Conservation (phyloP, 352 stramenopile genomes). For the Globisporangium cylindrosporum region DNA sequence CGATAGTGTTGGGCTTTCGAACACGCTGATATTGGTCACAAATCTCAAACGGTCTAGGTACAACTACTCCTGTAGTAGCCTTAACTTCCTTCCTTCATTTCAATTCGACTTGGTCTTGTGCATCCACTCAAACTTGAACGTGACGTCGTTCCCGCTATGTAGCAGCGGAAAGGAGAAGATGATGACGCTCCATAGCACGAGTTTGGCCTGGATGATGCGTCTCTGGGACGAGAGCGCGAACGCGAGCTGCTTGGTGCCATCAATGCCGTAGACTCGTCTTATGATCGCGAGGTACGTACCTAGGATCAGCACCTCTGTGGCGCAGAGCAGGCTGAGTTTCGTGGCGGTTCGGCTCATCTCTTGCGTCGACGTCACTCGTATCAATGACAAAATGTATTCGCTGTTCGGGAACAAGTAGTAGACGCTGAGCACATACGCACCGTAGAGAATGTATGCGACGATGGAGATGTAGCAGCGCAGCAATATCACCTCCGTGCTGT, state of each 20-base stretch:
- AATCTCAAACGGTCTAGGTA: too few relatives aligned
- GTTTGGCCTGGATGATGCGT: constrained; percentile 25
- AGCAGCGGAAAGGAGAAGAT: constrained; percentile 30
- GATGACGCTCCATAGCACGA: constrained; percentile 18
- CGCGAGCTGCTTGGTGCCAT: constrained; percentile 23
- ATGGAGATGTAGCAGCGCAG: constrained; percentile 35
- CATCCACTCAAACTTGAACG: constrained; percentile 8
- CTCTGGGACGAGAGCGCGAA: constrained; percentile 27
- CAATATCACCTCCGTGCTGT: constrained; percentile 32
- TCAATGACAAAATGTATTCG: not conserved
- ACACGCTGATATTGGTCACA: too few relatives aligned
- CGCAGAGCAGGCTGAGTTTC: not conserved
- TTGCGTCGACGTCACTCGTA: not conserved
- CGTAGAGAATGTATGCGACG: constrained; percentile 28
- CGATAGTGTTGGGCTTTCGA: too few relatives aligned
- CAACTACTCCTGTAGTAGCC: too few relatives aligned
- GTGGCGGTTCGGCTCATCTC: not conserved
- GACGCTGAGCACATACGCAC: constrained; percentile 9
- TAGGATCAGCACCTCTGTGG: constrained; percentile 20
- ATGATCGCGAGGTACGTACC: constrained; percentile 23
- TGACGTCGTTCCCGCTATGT: constrained; percentile 28
- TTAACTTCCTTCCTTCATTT: not conserved
- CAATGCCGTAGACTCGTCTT: constrained; percentile 11
- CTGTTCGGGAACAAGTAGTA: constrained; percentile 28
- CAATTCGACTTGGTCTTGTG: not conserved